Base-by-base conservation (phyloP, 2,329 filamentous ascomycete species). In the Tolypocladium amazonense region DNA sequence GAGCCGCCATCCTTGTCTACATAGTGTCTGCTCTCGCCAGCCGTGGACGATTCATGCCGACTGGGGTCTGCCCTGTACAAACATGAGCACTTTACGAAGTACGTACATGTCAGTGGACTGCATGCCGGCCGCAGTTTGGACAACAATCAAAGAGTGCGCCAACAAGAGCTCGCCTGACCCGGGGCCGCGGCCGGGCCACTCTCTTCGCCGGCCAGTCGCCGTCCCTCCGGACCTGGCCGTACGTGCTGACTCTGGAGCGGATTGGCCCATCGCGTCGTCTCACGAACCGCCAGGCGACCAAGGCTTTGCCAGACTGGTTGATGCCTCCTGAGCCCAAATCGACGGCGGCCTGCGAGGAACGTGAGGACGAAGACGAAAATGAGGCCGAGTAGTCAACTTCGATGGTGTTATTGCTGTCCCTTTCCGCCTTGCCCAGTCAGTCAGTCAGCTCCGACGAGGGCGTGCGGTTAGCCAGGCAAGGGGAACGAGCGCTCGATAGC, bases 361-460 rank as follows among this genome's bases (percentile, higher is more conserved):
- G 15, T 20, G 30, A n/a, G 20, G 20, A 54, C n/a, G 30, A 35
- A n/a, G 30, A 37, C 9, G 50, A 23, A 18, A 9, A 33, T 18
- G 27, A 52, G 27, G 27, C 47, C 35, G 20, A 23, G 1, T 30
- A 3, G 30, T 33, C 9, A n/a, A n/a, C 20, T 6, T 14, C 14
- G 50, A 54, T 56, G 37, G 25, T 43, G 39, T 30, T 56, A 15
- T 45, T 56, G 55, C 18, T 43, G 39, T 30, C 38, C 38, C 53
- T 20, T 45, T 43, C 33, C 39, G 41, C 57, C 18, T 57, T 56
- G 56, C 62, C 64, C 59, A 61, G 60, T 68, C 61, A 58, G 66
- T 65, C 58, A 62, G 59, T 68, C 62, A 64, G 58, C 62, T 68
- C 66, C 66, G 67, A 67, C 58, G 61, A 56, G 55, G 55, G 55